Conservation (phyloP, 1,284 basidiomycete species). For the Omphalotus olearius region DNA sequence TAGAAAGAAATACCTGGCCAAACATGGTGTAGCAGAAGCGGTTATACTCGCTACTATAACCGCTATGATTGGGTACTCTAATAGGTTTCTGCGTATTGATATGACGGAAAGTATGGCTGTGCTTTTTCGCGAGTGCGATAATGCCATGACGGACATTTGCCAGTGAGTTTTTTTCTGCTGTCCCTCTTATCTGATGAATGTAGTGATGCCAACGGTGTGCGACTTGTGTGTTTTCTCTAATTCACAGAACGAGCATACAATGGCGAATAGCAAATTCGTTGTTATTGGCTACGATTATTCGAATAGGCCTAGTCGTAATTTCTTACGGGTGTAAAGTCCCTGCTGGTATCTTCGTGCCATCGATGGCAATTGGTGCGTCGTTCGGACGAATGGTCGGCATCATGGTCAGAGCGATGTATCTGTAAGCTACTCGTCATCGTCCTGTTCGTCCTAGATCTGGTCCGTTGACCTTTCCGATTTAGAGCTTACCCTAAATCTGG, state of each 20-base stretch:
- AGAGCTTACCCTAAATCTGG: constrained; percentile 81
- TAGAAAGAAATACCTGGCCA: constrained; percentile 82
- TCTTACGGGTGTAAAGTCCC: constrained; percentile 98
- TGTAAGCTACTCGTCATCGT: constrained; percentile 39
- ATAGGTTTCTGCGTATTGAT: constrained; percentile 93
- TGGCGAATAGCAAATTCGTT: constrained; percentile 96
- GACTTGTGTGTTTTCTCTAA: neutral
- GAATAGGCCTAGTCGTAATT: constrained; percentile 83
- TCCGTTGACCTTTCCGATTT: neutral
- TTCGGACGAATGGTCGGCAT: constrained; percentile 97
- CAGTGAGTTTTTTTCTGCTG: constrained; percentile 66
- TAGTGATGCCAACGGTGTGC: constrained; percentile 5
- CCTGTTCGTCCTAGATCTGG: neutral
- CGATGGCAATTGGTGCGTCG: constrained; percentile 95
- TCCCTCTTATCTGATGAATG: neutral
- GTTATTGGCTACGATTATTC: constrained; percentile 86
- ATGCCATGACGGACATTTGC: constrained; percentile 88
- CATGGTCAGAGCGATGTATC: constrained; percentile 88
- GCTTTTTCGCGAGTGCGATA: constrained; percentile 95
- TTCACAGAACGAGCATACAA: constrained; percentile 76
- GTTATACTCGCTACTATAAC: constrained; percentile 85
- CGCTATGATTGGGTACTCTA: constrained; percentile 90
- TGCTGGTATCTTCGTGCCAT: constrained; percentile 96
- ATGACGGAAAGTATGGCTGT: constrained; percentile 99
- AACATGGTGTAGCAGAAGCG: constrained; percentile 87